Conservation (phyloP, 441 rosid species). For the Heliophila coronopifolia region DNA sequence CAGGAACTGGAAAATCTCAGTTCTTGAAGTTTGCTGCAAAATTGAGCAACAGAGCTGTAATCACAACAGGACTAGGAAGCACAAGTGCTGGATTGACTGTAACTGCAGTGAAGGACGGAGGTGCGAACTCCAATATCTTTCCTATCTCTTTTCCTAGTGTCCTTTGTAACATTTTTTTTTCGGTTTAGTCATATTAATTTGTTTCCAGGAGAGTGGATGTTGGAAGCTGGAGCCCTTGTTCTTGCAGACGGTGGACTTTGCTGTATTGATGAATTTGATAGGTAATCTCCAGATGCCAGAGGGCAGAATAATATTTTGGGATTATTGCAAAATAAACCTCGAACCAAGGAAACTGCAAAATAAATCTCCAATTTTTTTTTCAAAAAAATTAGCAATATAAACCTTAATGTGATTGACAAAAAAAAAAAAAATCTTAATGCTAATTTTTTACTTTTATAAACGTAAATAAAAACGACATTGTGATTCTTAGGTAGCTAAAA, state of each 20-base stretch:
- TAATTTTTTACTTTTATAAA: too few relatives aligned
- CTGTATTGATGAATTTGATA: constrained; percentile 96
- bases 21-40: constrained; percentile 95
- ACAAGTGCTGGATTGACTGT: constrained; percentile 98
- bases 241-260: constrained; percentile 98
- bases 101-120: constrained; percentile 96
- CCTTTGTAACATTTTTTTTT: neutral
- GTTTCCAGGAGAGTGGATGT: constrained; percentile 89
- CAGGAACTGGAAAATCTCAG: constrained; percentile 98
- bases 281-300: constrained; percentile 28
- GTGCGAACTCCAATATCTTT: constrained; percentile 29
- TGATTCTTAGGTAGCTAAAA: too few relatives aligned
- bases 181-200: neutral
- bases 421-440: too few relatives aligned
- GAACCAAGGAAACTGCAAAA: too few relatives aligned
- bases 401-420: too few relatives aligned
- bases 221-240: constrained; percentile 99
- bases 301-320: too few relatives aligned
- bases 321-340: too few relatives aligned
- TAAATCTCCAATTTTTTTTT: too few relatives aligned
- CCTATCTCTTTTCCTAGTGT: neutral
- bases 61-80: constrained; percentile 95
- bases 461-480: too few relatives aligned
- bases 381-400: too few relatives aligned
- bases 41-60: constrained; percentile 85